Percentiles rank a stretch among this genome's conserved stretches.
phyloP scores from a whole-genome alignment of 306 rosid genomes.

The Glycine latifolia region DNA sequence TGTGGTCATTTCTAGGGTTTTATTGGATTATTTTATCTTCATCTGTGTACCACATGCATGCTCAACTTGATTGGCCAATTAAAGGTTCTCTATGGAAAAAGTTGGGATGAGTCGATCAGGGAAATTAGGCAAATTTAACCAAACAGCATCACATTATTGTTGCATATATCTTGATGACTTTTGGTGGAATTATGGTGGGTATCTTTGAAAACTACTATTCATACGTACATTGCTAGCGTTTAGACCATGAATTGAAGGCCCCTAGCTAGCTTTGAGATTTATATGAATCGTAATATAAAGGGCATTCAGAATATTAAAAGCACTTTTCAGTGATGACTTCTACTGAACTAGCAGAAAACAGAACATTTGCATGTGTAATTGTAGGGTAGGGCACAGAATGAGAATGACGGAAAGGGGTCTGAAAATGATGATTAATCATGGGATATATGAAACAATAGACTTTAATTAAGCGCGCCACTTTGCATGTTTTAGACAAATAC shows the following conservation, averaged over 20 bases:
- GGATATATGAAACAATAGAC: background rate
- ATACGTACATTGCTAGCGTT: conserved; percentile 37
- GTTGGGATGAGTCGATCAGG: conserved; percentile 25
- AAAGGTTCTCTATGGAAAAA: conserved; percentile 36
- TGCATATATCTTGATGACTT: conserved; percentile 47
- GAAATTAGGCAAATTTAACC: conserved; percentile 26
- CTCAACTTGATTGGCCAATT: conserved; percentile 53
- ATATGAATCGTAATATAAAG: background rate
- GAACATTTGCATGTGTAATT: conserved; percentile 49
- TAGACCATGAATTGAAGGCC: conserved; percentile 16
- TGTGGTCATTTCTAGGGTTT: conserved; percentile 38
- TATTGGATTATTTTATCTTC: background rate
- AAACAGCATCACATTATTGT: conserved; percentile 54
- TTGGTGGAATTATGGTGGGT: conserved; percentile 41
- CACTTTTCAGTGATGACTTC: conserved; percentile 41
- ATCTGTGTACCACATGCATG: conserved; percentile 42
- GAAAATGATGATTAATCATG: conserved; percentile 12
- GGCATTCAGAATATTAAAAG: conserved; percentile 18
- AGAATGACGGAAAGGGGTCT: conserved; percentile 47
- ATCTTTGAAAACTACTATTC: conserved; percentile 41
- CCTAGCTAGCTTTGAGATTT: background rate
- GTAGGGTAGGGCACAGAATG: conserved; percentile 29
- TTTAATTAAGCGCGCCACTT: conserved; percentile 29
- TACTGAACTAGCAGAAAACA: conserved; percentile 7
- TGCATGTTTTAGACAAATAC: conserved; percentile 13